Conservation (phyloP, 768 basidiomycete species). For the Suillus paluster region DNA sequence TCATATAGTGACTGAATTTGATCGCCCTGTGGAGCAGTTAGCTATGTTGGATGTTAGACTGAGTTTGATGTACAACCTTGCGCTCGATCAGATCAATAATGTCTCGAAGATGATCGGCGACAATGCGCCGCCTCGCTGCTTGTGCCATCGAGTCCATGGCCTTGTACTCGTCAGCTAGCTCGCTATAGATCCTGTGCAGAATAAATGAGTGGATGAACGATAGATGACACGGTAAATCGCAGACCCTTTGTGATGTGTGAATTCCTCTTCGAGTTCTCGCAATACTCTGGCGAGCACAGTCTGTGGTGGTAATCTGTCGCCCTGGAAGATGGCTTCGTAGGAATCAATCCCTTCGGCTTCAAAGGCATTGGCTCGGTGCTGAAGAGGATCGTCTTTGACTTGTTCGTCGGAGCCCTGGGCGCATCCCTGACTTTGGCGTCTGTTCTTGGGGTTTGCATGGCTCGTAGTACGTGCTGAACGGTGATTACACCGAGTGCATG, state of each 20-base stretch:
- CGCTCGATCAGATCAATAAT: constrained; percentile 92
- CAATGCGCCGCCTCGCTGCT: constrained; percentile 78
- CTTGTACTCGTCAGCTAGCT: constrained; percentile 93
- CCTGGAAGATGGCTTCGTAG: constrained; percentile 12
- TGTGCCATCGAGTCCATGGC: constrained; percentile 84
- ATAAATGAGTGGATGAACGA: constrained; percentile 13
- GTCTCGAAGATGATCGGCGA: constrained; percentile 87
- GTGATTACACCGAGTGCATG: constrained; percentile 69
- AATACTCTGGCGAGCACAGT: constrained; percentile 85
- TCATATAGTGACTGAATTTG: constrained; percentile 94
- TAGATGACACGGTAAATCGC: constrained; percentile 25
- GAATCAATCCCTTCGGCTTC: constrained; percentile 1
- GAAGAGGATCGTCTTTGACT: constrained; percentile 42
- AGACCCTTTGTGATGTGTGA: constrained; percentile 92
- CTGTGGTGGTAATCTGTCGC: constrained; percentile 68
- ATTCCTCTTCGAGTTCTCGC: constrained; percentile 92
- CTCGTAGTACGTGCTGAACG: neutral
- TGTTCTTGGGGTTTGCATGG: neutral
- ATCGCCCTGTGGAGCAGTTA: constrained; percentile 64
- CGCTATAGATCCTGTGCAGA: constrained; percentile 77
- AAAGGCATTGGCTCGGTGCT: neutral
- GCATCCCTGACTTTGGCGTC: neutral
- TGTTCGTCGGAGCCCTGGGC: constrained; percentile 50
- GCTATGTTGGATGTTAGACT: constrained; percentile 11
- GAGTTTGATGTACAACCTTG: constrained; percentile 59